phyloP scores from a whole-genome alignment of 495 filamentous ascomycete genomes.

The Ascobolus immersus region DNA sequence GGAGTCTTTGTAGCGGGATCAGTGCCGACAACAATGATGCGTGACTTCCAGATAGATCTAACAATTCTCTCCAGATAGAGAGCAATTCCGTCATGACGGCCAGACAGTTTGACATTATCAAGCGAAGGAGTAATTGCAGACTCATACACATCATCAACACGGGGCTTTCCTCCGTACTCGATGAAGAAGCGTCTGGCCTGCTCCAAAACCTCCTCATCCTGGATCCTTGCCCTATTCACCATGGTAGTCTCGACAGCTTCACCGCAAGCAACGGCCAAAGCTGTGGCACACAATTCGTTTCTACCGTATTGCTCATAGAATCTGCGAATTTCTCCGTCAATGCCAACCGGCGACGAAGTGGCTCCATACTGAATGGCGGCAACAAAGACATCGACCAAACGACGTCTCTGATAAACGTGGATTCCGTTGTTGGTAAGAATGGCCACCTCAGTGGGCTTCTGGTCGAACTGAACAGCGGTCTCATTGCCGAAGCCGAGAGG shows the following conservation, averaged over 20 bases:
- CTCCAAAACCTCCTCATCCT: slow-evolving; percentile 61
- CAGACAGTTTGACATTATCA: slow-evolving; percentile 64
- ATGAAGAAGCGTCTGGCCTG: slow-evolving; percentile 68
- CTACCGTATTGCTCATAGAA: slow-evolving; percentile 67
- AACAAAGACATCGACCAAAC: slow-evolving; percentile 83
- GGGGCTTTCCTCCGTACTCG: slow-evolving; percentile 63
- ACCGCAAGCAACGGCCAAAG: slow-evolving; percentile 86
- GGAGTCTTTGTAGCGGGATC: slow-evolving; percentile 12
- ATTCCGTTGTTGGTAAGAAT: slow-evolving; percentile 77
- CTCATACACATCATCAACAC: slow-evolving; percentile 18
- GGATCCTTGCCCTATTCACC: slow-evolving; percentile 31
- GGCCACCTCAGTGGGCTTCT: slow-evolving; percentile 53
- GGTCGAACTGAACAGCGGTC: slow-evolving; percentile 76
- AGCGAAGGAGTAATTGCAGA: slow-evolving; percentile 25
- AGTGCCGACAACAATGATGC: slow-evolving; percentile 20
- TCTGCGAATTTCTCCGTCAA: slow-evolving; percentile 58
- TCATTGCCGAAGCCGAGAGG: slow-evolving; percentile 85
- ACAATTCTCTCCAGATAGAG: slow-evolving; percentile 68
- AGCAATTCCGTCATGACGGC: slow-evolving; percentile 63
- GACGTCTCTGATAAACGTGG: slow-evolving; percentile 52
- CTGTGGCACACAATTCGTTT: slow-evolving; percentile 63
- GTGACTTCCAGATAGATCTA: slow-evolving; percentile 57
- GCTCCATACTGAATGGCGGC: slow-evolving; percentile 43
- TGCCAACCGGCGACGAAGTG: slow-evolving; percentile 20
- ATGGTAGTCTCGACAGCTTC: slow-evolving; percentile 34